Conservation (phyloP, 2,329 filamentous ascomycete species). For the Ambrosiella beaveri region DNA sequence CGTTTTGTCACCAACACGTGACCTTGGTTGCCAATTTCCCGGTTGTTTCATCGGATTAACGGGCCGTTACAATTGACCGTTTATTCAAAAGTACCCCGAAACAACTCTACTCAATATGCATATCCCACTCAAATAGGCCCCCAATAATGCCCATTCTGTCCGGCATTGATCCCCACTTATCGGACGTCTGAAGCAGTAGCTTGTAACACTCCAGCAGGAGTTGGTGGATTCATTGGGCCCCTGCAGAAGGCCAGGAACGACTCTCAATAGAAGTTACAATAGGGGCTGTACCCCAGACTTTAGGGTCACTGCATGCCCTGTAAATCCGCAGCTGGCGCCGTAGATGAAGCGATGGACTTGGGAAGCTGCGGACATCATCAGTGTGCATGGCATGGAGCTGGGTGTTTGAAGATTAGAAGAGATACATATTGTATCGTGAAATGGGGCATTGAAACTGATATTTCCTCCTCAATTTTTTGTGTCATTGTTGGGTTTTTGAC, state of each 20-base stretch:
- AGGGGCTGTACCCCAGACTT: background rate
- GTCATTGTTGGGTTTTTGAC: no score
- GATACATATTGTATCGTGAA: background rate
- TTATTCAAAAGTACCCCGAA: no score
- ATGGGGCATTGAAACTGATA: no score
- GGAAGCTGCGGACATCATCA: background rate
- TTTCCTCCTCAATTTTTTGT: no score
- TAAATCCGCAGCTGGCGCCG: background rate
- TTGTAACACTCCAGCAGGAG: background rate
- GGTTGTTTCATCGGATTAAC: no score
- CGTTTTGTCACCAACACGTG: no score
- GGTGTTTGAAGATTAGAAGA: background rate
- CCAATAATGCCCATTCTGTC: no score
- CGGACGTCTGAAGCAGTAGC: background rate
- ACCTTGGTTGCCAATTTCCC: no score
- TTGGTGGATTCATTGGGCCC: background rate
- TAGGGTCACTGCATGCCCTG: background rate
- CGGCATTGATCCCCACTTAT: background rate
- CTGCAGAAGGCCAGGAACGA: background rate
- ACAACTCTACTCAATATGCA: no score
- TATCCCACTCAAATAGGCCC: no score
- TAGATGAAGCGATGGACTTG: background rate
- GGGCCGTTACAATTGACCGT: no score
- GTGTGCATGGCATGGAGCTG: background rate
- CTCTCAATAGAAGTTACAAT: background rate